Conservation (phyloP, 129 eudicot species). For the Lactuca sativa region DNA sequence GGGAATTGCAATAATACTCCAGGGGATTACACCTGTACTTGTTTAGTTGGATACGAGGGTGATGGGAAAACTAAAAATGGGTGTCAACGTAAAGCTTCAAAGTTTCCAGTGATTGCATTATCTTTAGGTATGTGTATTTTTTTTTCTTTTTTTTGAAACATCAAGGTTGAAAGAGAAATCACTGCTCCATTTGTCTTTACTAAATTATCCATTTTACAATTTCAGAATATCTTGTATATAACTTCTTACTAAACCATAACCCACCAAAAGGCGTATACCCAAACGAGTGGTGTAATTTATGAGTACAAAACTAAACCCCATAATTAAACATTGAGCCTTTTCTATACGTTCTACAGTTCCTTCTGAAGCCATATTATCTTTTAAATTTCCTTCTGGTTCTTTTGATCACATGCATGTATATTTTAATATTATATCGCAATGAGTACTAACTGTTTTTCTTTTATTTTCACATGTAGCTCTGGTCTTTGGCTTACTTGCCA, state of each 20-base stretch:
- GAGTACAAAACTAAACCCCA: too few species aligned
- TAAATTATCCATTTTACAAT: too few species aligned
- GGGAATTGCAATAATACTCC: conserved; percentile 13
- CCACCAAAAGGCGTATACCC: too few species aligned
- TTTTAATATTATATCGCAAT: neutral
- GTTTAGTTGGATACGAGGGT: conserved; percentile 32
- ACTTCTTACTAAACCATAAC: too few species aligned
- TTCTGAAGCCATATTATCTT: too few species aligned
- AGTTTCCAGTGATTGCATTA: neutral
- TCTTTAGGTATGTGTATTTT: neutral
- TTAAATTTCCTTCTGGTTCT: too few species aligned
- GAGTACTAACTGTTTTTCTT: neutral
- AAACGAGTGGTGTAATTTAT: too few species aligned
- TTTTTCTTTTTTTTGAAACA: neutral
- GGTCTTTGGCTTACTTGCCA: conserved; percentile 26
- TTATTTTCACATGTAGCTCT: conserved; percentile 24
- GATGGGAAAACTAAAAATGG: conserved; percentile 27
- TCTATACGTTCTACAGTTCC: too few species aligned
- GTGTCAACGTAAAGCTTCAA: conserved; percentile 10
- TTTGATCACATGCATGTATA: too few species aligned
- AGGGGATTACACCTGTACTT: conserved; percentile 44
- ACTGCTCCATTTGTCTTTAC: too few species aligned
- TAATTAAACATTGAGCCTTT: too few species aligned
- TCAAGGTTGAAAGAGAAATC: neutral
- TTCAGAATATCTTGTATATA: too few species aligned